A percentile compares a stretch with the other conserved stretches of the same genome.
Evolutionary conservation across 2,329 filamentous ascomycete genomes (phyloP).

Genomic region (Fusarium siculi): DNA sequence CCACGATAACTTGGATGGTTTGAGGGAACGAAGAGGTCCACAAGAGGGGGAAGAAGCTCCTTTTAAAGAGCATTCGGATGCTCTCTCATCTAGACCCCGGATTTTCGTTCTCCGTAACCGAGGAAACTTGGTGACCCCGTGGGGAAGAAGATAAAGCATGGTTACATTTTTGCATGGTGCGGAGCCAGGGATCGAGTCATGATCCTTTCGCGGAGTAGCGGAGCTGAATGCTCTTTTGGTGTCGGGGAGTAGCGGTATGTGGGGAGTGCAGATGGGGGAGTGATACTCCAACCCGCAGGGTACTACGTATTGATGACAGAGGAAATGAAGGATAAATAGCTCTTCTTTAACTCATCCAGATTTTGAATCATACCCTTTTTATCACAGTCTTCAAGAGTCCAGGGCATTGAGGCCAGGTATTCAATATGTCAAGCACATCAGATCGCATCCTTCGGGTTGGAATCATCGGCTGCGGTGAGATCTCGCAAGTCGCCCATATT

Average conservation of each 20-base stretch:
- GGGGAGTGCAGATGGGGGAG: neutral
- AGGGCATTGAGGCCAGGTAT: no score
- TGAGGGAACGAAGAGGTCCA: neutral
- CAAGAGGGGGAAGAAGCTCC: neutral
- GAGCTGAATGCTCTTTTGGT: neutral
- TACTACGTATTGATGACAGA: neutral
- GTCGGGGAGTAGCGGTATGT: constrained; percentile 1
- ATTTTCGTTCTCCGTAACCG: neutral
- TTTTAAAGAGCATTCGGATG: neutral
- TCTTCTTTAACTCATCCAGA: neutral
- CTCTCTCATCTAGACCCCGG: neutral
- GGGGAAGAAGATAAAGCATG: neutral
- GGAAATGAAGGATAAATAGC: neutral
- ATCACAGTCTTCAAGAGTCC: neutral
- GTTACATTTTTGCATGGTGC: neutral
- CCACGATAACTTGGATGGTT: neutral
- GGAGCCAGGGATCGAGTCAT: neutral
- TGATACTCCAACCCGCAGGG: neutral
- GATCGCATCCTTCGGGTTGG: neutral
- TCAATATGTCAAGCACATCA: neutral
- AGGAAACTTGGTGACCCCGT: neutral
- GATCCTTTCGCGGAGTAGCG: neutral
- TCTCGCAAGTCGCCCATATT: constrained; percentile 62
- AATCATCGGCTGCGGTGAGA: constrained; percentile 13
- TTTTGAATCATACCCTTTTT: neutral